Percentiles rank a stretch among this genome's conserved stretches.
phyloP scores from a whole-genome alignment of 139 green algal species.

The Haematococcus lacustris region DNA sequence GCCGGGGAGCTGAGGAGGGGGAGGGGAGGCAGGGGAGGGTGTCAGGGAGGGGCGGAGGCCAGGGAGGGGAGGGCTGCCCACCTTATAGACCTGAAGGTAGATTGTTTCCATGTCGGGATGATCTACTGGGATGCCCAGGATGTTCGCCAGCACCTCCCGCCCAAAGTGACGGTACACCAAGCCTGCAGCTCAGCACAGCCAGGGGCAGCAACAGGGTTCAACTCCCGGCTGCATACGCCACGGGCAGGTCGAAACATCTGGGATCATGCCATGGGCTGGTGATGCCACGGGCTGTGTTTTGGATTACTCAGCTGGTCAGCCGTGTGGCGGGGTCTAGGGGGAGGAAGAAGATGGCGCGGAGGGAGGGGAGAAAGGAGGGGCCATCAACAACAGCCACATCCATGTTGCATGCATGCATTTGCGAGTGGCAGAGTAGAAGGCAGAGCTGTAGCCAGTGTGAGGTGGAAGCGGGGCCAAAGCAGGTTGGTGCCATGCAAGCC shows the following conservation, averaged over 20 bases:
- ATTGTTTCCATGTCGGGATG: slow-evolving; percentile 68
- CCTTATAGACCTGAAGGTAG: slow-evolving; percentile 44
- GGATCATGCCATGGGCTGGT: neutral
- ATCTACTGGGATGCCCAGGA: slow-evolving; percentile 40
- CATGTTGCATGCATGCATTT: neutral
- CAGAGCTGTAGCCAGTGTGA: no score
- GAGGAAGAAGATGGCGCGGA: no score
- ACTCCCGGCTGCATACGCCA: neutral
- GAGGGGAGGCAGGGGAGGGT: no score
- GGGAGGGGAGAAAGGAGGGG: no score
- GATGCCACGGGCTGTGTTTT: no score
- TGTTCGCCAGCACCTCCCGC: slow-evolving; percentile 47
- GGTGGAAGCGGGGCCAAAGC: no score
- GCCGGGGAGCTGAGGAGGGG: no score
- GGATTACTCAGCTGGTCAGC: no score
- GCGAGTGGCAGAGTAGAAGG: neutral
- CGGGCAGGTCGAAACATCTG: neutral
- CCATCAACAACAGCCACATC: no score
- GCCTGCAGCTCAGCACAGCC: slow-evolving; percentile 14
- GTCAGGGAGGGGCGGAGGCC: no score
- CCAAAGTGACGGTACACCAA: slow-evolving; percentile 78
- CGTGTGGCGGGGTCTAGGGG: no score
- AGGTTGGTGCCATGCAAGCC: neutral
- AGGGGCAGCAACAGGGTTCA: neutral
- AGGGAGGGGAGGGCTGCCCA: no score